These are phyloP conservation scores for Syzygium oleosum DNA, from an alignment of 345 rosid genomes.

Conservation along the genomic window DNA sequence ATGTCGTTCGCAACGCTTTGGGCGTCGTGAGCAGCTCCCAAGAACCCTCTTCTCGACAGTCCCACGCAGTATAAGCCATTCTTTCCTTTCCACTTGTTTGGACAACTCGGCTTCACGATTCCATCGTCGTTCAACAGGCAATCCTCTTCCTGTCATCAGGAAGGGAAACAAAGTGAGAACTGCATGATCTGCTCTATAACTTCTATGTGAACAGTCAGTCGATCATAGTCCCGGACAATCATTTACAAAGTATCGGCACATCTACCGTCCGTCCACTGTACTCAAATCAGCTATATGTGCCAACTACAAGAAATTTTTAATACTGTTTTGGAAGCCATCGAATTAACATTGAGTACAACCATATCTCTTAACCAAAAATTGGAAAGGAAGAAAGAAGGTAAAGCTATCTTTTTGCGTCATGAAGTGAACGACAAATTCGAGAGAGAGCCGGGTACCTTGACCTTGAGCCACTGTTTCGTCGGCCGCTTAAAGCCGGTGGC, in stretches of 20 bases:
- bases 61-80: constrained; percentile 42
- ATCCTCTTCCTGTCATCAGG: constrained; percentile 23
- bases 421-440: neutral
- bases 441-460: neutral
- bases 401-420: too few species aligned
- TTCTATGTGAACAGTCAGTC: fast-evolving
- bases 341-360: too few species aligned
- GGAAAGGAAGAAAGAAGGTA: too few species aligned
- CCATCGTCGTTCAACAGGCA: constrained; percentile 34
- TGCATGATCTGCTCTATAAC: neutral
- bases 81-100: constrained; percentile 44
- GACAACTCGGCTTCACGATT: constrained; percentile 21
- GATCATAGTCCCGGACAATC: neutral
- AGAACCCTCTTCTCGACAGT: constrained; percentile 33
- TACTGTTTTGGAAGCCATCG: neutral
- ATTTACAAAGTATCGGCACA: neutral
- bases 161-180: neutral
- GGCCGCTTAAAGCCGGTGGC: constrained; percentile 51
- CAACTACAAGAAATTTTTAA: neutral
- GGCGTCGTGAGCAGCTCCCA: constrained; percentile 27
- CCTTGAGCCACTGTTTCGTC: constrained; percentile 29
- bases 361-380: too few species aligned
- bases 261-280: neutral
- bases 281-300: neutral
- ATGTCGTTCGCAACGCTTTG: constrained; percentile 29